Base-by-base conservation (phyloP, 2,329 filamentous ascomycete species). In the Coleophoma crateriformis region DNA sequence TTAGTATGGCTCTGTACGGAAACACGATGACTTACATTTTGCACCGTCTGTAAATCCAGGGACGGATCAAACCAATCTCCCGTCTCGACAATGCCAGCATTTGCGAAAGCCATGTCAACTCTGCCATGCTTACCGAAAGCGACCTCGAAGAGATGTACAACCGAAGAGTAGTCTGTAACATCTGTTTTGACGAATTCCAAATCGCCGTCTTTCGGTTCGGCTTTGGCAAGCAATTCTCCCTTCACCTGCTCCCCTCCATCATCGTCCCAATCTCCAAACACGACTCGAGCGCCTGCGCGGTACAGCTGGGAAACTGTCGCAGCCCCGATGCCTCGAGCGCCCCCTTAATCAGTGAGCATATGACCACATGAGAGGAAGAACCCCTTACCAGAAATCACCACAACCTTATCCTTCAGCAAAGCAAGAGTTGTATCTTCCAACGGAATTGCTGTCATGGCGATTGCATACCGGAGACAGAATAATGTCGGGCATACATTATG, bases 291-390 rank as follows among this genome's bases (percentile, higher is more conserved):
- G n/a, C 78, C 79, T 1, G 72, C 62, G 1, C 70, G 62, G 12
- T 81, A 67, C n/a, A 82, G 71, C 2, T 75, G 66, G 7, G 71
- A 60, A 2, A 74, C 70, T 2, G 80, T 81, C 46, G 76, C 75
- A 11, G 80, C 70, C 27, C 80, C 80, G 47, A 84, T 84, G 10
- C 81, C 81, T 2, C 77, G 79, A 0, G 76, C 77, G 46, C 76
- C 76, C 44, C 79, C 78, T 73, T 46, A 20, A 54, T 7, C 2
- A 27, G 6, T 27, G 27, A 27, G 27, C 27, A 3, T 27, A 27
- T 2, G 8, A 7, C 27, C 27, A 27, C 27, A 27, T 27, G 7
- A 27, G 27, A 27, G 27, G 27, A 17, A 15, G 39, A 20, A 32
- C 15, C 14, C 13, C 33, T 13, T 35, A 75, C 74, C 74, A 40